A percentile compares a stretch with the other conserved stretches of the same genome.
Evolutionary conservation across 108 stramenopile species (phyloP).

Genomic region (Epipyxis sp.): DNA sequence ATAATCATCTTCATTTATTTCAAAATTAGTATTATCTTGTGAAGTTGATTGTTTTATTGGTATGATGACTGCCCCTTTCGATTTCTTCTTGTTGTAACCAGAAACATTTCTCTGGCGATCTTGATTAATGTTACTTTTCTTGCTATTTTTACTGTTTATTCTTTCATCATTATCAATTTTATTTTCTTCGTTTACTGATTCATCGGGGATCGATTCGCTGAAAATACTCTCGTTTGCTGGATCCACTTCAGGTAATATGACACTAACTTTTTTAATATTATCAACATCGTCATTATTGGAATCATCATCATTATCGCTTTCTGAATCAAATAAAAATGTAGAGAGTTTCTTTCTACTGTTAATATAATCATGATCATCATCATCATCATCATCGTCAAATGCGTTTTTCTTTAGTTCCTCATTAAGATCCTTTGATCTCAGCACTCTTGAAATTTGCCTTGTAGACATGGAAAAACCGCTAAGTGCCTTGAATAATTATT

Average conservation of each 20-base stretch:
- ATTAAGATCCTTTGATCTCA: neutral
- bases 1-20: neutral
- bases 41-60: neutral
- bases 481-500: too few relatives aligned
- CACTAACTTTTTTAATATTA: neutral
- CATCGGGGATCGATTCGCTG: neutral
- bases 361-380: neutral
- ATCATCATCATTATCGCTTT: neutral
- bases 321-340: neutral
- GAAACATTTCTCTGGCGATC: neutral
- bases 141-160: neutral
- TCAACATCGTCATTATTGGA: neutral
- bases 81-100: too few relatives aligned
- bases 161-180: neutral
- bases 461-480: too few relatives aligned
- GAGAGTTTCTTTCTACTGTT: neutral
- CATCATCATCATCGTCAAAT: neutral
- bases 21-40: neutral
- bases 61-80: too few relatives aligned
- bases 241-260: neutral
- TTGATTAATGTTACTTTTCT: neutral
- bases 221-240: neutral
- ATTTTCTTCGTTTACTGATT: neutral
- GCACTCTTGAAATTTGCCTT: neutral
- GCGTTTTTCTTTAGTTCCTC: neutral